Evolutionary conservation across 2,329 filamentous ascomycete species (phyloP), one percentile per base, ranked within the genome.

Genomic region (Stagonosporopsis cucurbitacearum): DNA sequence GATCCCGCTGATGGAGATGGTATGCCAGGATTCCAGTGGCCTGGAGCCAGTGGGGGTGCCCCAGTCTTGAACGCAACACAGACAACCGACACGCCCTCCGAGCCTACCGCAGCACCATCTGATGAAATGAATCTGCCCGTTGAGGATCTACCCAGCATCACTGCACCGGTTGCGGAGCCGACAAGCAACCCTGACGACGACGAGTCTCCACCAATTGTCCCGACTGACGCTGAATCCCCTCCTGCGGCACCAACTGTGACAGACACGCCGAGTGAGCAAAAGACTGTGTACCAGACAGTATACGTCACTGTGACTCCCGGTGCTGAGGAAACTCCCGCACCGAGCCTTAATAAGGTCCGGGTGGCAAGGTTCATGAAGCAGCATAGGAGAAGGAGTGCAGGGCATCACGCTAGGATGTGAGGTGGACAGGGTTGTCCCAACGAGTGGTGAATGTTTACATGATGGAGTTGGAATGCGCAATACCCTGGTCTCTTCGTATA

Each of bases 21-120:
- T 12, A 65, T 69, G 63, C 33, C 57, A 11, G 66, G 63, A 28
- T 69, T 67, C 57, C 58, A 65, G 20, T 69, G 66, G 66, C 66
- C 66, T 5, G 11, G 37, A 13, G 19, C 13, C 13, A 37, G 54
- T 17, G 41, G 55, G 30, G 17, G 42, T 15, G 28, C 44, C 22
- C 37, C 37, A 19, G 17, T 32, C 4, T 33, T 47, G 3, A 49
- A 59, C 26, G 41, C 50, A 12, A 63, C 56, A 32, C 44, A 44
- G 28, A 39, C 60, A 6, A 50, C 51, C 23, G 35, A 42, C 9
- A 39, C 42, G 3, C 46, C 45, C 5, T 35, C 43, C 19, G 19
- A 42, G 36, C 19, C 57, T 22, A 50, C 58, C 17, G 55, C 58
- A n/a, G 20, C 41, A 20, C 42, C 53, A 4, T 43, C 53, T 4